Base-by-base conservation (phyloP, 176 grass and related monocot genomes). In the Thinopyrum elongatum region DNA sequence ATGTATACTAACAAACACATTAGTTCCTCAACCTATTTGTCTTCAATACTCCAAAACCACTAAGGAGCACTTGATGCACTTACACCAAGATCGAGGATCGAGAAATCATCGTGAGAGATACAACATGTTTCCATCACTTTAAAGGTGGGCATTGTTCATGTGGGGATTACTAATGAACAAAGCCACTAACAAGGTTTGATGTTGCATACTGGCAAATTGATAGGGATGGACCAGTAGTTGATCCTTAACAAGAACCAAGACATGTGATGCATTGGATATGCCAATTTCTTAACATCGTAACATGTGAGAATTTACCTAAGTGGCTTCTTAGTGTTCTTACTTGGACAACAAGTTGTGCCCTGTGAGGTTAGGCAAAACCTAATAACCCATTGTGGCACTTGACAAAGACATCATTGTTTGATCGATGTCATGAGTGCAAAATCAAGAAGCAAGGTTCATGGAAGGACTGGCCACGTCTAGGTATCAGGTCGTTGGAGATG, bases 121-220 rank as follows among this genome's bases (percentile, higher is more conserved):
- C 81, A 4, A 89, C 84, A 74, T 85, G 87, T 15, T 94, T 94
- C 83, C 92, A 94, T 77, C 89, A 91, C 75, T 94, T 94, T 71
- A 91, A 81, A 81, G 82, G 79, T 31, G 92, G 92, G 2, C 49
- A 51, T 70, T 94, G 92, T 81, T 94, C 89, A 38, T 94, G 92
- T 8, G 84, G 84, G 13, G 92, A 91, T 94, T 94, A 94, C 59
- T 94, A 89, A 89, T 94, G 73, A 94, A 91, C 12, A 86, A 53
- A 51, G 16, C 22, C 10, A 3, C 34, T 64, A 73, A 42, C 49
- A 77, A 41, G 25, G 7, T 61, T 6, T 59, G 30, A 28, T 74
- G 57, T 82, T 31, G 30, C 30, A 58, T 7, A 53, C 68, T 58
- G 30, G 14, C n/a, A 82, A 9, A 34, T 68, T 34, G 23, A 11